A percentile compares a stretch with the other conserved stretches of the same genome.
Evolutionary conservation across 495 filamentous ascomycete genomes (phyloP).

Genomic region (Neurospora sp.): DNA sequence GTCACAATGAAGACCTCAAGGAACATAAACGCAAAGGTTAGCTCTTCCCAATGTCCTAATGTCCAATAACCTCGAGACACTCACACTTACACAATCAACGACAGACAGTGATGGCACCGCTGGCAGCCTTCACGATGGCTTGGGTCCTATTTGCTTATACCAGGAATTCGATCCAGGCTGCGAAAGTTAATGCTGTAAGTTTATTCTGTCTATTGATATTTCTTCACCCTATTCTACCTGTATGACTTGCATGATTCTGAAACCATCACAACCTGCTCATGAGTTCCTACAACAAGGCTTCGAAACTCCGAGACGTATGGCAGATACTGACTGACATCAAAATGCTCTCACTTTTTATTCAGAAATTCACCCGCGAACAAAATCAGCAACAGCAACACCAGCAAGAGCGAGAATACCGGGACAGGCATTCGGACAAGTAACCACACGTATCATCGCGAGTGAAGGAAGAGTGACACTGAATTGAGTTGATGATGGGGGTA

Average conservation of each 20-base stretch:
- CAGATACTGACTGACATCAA: too few species aligned
- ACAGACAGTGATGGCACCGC: slow-evolving; percentile 35
- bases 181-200: slow-evolving; percentile 30
- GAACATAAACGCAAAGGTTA: background rate
- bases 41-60: background rate
- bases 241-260: too few species aligned
- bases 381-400: background rate
- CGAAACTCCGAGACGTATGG: too few species aligned
- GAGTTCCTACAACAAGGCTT: too few species aligned
- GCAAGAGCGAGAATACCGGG: background rate
- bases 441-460: background rate
- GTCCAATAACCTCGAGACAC: background rate
- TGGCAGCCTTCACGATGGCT: slow-evolving; percentile 41
- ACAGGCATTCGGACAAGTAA: background rate
- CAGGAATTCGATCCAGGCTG: slow-evolving; percentile 32
- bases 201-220: too few species aligned
- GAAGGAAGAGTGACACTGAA: background rate
- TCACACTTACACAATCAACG: background rate
- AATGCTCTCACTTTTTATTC: too few species aligned
- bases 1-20: background rate
- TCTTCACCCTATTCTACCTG: too few species aligned
- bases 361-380: slow-evolving; percentile 1
- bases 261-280: too few species aligned
- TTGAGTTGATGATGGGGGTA: background rate
- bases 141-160: slow-evolving; percentile 35